Evolutionary conservation across 1,284 basidiomycete species (phyloP).

Genomic region (Lentinula novae-zelandiae): DNA sequence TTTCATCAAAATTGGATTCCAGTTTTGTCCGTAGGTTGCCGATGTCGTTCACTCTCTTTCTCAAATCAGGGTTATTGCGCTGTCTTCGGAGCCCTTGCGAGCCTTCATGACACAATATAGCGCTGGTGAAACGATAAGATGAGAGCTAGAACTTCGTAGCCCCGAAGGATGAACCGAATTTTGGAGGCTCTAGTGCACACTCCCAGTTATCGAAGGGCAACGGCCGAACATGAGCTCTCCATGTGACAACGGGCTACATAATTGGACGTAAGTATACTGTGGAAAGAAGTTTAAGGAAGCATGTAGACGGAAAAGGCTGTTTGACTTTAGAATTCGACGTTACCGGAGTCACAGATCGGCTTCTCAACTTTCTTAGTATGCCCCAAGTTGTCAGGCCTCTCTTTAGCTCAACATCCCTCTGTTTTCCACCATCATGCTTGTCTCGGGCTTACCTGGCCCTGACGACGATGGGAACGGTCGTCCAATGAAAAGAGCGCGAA

Average conservation of each 20-base stretch:
- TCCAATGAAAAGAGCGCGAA: conserved; percentile 10
- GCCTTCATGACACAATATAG: not conserved
- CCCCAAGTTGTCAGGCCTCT: conserved; percentile 8
- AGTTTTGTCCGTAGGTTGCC: not conserved
- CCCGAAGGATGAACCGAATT: not conserved
- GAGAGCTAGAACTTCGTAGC: not conserved
- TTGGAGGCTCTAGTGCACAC: not conserved
- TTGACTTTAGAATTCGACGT: conserved; percentile 13
- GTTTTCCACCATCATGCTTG: conserved; percentile 6
- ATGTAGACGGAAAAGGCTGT: conserved; percentile 1
- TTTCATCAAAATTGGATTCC: not conserved
- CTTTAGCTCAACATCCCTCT: conserved; percentile 11
- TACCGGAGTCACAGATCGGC: conserved; percentile 12
- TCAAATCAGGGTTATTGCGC: not conserved
- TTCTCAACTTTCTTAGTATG: conserved; percentile 13
- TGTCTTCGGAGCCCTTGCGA: not conserved
- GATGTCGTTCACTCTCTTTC: not conserved
- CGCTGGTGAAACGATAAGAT: not conserved
- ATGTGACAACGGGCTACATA: conserved; percentile 2
- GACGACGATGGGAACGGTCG: conserved; percentile 1
- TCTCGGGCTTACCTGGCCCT: not conserved
- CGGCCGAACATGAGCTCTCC: not conserved
- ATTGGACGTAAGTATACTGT: not conserved
- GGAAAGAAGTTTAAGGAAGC: not conserved
- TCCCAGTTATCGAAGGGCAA: not conserved